Conservation (phyloP, 805 yeast genomes). For the Kuraishia ogatae region DNA sequence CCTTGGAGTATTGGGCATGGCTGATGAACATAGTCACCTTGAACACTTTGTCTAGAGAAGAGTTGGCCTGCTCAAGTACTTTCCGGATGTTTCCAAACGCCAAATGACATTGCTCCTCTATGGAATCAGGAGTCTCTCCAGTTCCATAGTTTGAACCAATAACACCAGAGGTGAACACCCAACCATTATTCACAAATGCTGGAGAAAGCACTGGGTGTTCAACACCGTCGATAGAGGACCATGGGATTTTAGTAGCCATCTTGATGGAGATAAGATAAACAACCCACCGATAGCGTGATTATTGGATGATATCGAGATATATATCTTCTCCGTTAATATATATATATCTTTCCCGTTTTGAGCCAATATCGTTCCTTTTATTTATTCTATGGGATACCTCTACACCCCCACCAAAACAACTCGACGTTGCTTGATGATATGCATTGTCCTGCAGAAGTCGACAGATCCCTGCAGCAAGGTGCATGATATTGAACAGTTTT, state of each 20-base stretch:
- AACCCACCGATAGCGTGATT: no score
- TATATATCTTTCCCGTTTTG: no score
- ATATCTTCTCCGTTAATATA: no score
- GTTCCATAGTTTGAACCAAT: slow-evolving; percentile 18
- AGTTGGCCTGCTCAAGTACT: slow-evolving; percentile 27
- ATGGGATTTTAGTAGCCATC: slow-evolving; percentile 9
- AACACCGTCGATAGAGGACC: slow-evolving; percentile 24
- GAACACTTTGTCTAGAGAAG: slow-evolving; percentile 30
- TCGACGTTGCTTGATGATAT: no score
- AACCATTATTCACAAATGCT: slow-evolving; percentile 25
- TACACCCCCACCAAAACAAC: no score
- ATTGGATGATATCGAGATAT: no score
- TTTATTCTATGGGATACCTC: no score
- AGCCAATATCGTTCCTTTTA: no score
- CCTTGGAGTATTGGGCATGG: slow-evolving; percentile 26
- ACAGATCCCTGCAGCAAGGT: no score
- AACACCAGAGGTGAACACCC: slow-evolving; percentile 34
- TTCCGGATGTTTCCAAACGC: slow-evolving; percentile 30
- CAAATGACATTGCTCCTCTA: slow-evolving; percentile 29
- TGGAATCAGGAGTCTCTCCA: slow-evolving; percentile 23
- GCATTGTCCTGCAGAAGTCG: no score
- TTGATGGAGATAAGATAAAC: no score
- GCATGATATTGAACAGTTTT: no score
- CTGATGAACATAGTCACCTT: slow-evolving; percentile 35
- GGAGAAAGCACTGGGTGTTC: slow-evolving; percentile 25